Base-by-base conservation (phyloP, 192 early-diverging fungal genomes). In the Gigaspora rosea region DNA sequence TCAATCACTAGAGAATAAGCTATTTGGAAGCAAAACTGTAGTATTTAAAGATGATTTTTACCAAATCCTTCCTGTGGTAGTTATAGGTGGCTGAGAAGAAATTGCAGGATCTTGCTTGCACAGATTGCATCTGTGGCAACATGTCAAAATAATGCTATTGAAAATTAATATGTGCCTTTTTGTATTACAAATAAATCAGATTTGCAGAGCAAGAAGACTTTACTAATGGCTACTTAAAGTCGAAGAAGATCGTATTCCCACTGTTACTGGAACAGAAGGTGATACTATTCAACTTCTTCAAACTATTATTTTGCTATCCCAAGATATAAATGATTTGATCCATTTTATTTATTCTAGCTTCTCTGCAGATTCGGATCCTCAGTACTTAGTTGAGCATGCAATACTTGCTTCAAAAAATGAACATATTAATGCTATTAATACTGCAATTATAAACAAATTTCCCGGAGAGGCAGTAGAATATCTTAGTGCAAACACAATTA, bases 131-230 rank as follows among this genome's bases (percentile, higher is more conserved):
- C 4, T 81, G 13, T 84, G 79, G 78, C 16, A 33, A 4, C 12
- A 66, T 68, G 71, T 82, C 4, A 54, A 69, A 33, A 75, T 66
- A 46, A 57, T 80, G 4, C 52, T 6, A 13, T 77, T 75, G 12
- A 67, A 48, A 13, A 50, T 33, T 16, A 84, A 84, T 35, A 82
- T 80, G 74, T 56, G 78, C 47, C 46, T 81, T 18, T 20, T 22
- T 33, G 57, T 10, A 64, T 62, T 27, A 12, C 10, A 20, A 57
- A 49, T 18, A 0, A 13, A 33, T 9, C 11, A 2, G 2, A 49
- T 61, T 66, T 35, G 47, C 71, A 1, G 20, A 77, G 22, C 57
- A 77, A 50, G 22, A 67, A 46, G 41, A 59, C 5, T 79, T 82
- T 35, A 50, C 69, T 20, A 27, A 62, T 75, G 71, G 41, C 57